These are phyloP conservation scores for Ophiosphaerella korrae DNA, from an alignment of 2,329 filamentous ascomycete species.

Conservation along the genomic window DNA sequence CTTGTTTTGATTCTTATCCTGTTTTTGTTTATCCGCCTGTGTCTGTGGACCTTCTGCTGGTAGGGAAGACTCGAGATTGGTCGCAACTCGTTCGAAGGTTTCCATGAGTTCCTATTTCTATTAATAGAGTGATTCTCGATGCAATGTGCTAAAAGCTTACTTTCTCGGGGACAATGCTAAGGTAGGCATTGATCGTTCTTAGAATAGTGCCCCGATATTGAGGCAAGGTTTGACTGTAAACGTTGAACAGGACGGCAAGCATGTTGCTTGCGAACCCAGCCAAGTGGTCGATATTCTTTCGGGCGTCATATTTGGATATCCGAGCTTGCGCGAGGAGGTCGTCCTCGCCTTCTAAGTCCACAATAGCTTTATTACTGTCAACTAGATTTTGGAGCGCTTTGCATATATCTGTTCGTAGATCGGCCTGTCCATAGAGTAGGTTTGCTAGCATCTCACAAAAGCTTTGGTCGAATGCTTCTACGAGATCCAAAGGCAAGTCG, in stretches of 20 bases:
- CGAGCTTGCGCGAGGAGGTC: conserved; percentile 79
- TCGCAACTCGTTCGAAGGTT: conserved; percentile 85
- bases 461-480: conserved; percentile 75
- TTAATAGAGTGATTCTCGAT: too few species aligned
- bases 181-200: conserved; percentile 90
- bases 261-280: conserved; percentile 82
- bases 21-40: conserved; percentile 67
- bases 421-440: conserved; percentile 88
- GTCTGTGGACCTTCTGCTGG: conserved; percentile 64
- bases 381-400: conserved; percentile 83
- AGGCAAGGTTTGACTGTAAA: conserved; percentile 94
- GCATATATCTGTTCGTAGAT: conserved; percentile 86
- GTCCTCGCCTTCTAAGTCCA: conserved; percentile 69
- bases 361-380: conserved; percentile 86
- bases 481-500: conserved; percentile 79
- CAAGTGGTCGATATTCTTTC: conserved; percentile 81
- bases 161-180: conserved; percentile 79
- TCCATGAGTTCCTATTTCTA: conserved; percentile 70
- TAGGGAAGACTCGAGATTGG: conserved; percentile 78
- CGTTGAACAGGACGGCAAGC: conserved; percentile 96
- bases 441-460: conserved; percentile 93
- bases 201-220: conserved; percentile 90
- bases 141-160: too few species aligned
- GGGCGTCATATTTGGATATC: conserved; percentile 74
- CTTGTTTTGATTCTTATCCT: conserved; percentile 65